A percentile compares a stretch with the other conserved stretches of the same genome.
phyloP scores from a whole-genome alignment of 331 rosid species.

The Malus hybrid region DNA sequence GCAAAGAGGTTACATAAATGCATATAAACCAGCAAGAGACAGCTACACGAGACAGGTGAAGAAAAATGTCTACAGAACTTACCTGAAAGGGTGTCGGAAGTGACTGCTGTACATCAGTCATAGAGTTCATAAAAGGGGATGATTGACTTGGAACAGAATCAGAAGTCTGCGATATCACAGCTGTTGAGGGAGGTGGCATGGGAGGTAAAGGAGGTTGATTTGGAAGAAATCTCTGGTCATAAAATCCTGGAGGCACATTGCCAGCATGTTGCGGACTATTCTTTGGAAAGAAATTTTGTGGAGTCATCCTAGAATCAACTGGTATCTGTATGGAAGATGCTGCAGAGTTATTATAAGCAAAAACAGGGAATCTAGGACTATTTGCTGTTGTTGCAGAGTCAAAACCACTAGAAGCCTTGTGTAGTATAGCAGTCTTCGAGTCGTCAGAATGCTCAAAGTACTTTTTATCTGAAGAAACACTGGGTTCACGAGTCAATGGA shows the following conservation, averaged over 20 bases:
- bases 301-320: slow-evolving; percentile 45
- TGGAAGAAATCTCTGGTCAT: slow-evolving; percentile 68
- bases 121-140: slow-evolving; percentile 49
- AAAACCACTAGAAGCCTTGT: slow-evolving; percentile 47
- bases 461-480: slow-evolving; percentile 82
- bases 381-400: slow-evolving; percentile 41
- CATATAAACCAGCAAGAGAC: not conserved
- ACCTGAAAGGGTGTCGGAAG: slow-evolving; percentile 54
- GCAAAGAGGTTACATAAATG: not conserved
- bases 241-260: slow-evolving; percentile 63
- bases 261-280: slow-evolving; percentile 57
- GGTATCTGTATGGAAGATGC: slow-evolving; percentile 50
- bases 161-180: slow-evolving; percentile 50
- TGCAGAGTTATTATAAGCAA: slow-evolving; percentile 45
- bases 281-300: slow-evolving; percentile 54
- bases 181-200: slow-evolving; percentile 75
- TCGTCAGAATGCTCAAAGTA: slow-evolving; percentile 79
- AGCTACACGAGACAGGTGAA: not conserved
- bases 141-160: slow-evolving; percentile 61
- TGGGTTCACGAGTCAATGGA: slow-evolving; percentile 72
- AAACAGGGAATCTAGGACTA: slow-evolving; percentile 48
- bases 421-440: slow-evolving; percentile 37
- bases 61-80: slow-evolving; percentile 17
- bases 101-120: slow-evolving; percentile 52
- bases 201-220: slow-evolving; percentile 98